Base-by-base conservation (phyloP, 345 rosid species). In the Salix suchowensis region DNA sequence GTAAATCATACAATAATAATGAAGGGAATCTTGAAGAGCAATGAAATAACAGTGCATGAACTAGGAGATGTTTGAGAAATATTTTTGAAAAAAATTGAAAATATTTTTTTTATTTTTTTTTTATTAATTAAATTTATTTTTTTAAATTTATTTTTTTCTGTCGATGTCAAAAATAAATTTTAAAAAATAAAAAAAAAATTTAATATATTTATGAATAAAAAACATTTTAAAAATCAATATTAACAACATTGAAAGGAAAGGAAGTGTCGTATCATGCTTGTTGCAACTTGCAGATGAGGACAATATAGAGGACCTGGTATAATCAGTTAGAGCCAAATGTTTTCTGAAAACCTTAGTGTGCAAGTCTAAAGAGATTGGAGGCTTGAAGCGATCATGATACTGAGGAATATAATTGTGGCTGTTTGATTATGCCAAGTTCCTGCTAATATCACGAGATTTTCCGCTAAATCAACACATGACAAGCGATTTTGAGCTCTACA, bases 401-500 rank as follows among this genome's bases (percentile, higher is more conserved):
- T 0, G 28, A 3, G 62, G 62, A 54, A 54, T 54, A 6, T 21
- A 21, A 21, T 6, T 55, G 13, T 23, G 28, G 24, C 14, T 4
- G 62, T 1, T 10, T 10, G 28, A 23, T n/a, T 9, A 1, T 58
- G 26, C 12, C 62, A 58, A 18, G 2, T 3, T 32, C n/a, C 14
- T 46, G 36, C 42, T 46, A 2, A 18, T 46, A 9, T 50, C 58
- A 70, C 21, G 30, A 9, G 13, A 30, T 48, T 0, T 30, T 30
- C 32, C 32, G 32, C 32, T 2, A 2, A 30, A 30, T 36, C n/a
- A 2, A 58, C 65, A 70, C 34, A 39, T 64, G 78, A 70, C 77
- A 74, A 78, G 81, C 70, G 61, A 23, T 69, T 72, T 26, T 70
- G n/a, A 70, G 30, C 65, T 76, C 73, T 55, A 50, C 70, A 40